phyloP scores from a whole-genome alignment of 2,329 filamentous ascomycete genomes.

The Podosphaera xanthii region DNA sequence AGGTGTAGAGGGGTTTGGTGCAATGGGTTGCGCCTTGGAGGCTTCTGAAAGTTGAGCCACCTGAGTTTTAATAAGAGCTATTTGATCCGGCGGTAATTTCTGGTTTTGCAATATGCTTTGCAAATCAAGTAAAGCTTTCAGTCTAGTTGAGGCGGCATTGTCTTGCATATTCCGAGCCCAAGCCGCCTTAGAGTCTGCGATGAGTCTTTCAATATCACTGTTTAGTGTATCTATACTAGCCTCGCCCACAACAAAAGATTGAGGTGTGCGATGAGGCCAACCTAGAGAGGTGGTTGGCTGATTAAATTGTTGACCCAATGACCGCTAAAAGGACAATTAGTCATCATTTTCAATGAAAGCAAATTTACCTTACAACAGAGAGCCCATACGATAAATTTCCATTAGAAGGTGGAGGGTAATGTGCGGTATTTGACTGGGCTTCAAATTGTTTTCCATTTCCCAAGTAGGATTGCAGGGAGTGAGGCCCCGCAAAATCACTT shows the following conservation, averaged over 20 bases:
- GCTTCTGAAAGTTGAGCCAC: slow-evolving; percentile 41
- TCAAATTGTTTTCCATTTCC: slow-evolving; percentile 2
- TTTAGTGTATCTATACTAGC: slow-evolving; percentile 54
- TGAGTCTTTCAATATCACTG: slow-evolving; percentile 60
- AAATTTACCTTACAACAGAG: slow-evolving; percentile 10
- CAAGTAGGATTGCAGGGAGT: neutral
- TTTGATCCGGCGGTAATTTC: slow-evolving; percentile 56
- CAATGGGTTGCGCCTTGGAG: slow-evolving; percentile 15
- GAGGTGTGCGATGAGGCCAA: slow-evolving; percentile 14
- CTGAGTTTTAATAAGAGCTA: slow-evolving; percentile 67
- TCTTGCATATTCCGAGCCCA: slow-evolving; percentile 59
- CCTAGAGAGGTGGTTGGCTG: slow-evolving; percentile 18
- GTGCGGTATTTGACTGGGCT: slow-evolving; percentile 2
- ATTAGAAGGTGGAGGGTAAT: slow-evolving; percentile 3
- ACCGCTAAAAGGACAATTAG: slow-evolving; percentile 3
- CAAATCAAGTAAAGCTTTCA: slow-evolving; percentile 69
- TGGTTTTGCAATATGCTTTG: slow-evolving; percentile 60
- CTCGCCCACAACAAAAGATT: slow-evolving; percentile 18
- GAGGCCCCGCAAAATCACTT: neutral
- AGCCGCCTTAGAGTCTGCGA: slow-evolving; percentile 47
- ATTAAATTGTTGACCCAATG: slow-evolving; percentile 16
- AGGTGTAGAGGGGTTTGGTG: slow-evolving; percentile 16
- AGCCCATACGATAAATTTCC: slow-evolving; percentile 11
- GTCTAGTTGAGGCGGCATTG: slow-evolving; percentile 48
- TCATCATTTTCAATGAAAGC: neutral